phyloP scores from a whole-genome alignment of 106 monocot genomes.

The Dioscorea dumetorum region DNA sequence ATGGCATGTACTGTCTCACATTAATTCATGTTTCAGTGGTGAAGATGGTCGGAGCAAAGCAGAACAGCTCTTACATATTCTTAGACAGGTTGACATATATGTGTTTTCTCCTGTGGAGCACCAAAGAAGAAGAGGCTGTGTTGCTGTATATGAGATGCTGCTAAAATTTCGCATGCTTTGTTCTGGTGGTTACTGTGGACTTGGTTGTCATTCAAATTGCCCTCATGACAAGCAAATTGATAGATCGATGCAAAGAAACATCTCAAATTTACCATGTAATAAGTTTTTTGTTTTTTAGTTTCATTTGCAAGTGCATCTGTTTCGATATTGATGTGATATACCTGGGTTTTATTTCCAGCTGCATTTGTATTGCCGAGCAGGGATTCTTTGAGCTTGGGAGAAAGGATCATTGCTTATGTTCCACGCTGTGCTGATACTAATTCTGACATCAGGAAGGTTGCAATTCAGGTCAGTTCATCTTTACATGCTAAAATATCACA shows the following conservation, averaged over 20 bases:
- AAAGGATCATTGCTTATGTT: conserved; percentile 82
- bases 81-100: conserved; percentile 85
- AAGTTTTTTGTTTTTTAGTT: background rate
- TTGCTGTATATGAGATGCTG: conserved; percentile 77
- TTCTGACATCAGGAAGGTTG: conserved; percentile 79
- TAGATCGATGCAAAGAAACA: conserved; percentile 37
- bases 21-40: conserved; percentile 40
- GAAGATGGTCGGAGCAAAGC: conserved; percentile 98
- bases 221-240: conserved; percentile 39
- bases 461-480: conserved; percentile 61
- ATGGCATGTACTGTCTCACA: too few relatives aligned
- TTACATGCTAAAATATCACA: background rate
- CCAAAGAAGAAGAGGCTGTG: conserved; percentile 86
- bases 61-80: conserved; percentile 89
- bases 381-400: conserved; percentile 85
- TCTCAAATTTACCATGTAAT: conserved; percentile 87
- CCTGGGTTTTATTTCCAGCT: conserved; percentile 43
- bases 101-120: conserved; percentile 85
- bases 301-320: background rate
- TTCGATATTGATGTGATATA: background rate
- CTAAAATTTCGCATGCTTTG: conserved; percentile 75
- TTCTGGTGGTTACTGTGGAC: conserved; percentile 71
- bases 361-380: conserved; percentile 89
- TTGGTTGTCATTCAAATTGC: conserved; percentile 46
- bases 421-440: conserved; percentile 89